phyloP scores from a whole-genome alignment of 441 rosid genomes.

The Corymbia calophylla region DNA sequence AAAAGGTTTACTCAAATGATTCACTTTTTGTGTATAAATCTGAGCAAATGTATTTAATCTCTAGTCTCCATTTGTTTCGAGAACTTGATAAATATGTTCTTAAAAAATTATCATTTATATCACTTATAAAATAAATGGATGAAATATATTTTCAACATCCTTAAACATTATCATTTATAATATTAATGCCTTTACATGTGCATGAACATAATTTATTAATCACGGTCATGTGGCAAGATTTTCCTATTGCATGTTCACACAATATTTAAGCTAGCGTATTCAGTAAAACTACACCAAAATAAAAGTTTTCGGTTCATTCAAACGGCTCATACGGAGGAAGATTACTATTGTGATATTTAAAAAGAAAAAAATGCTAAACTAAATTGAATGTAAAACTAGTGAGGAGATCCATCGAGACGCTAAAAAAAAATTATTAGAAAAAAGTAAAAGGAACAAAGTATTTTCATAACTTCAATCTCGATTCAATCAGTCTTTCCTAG shows the following conservation, averaged over 20 bases:
- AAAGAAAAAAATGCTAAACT: too few relatives aligned
- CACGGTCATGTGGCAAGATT: accelerated
- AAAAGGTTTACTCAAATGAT: not conserved
- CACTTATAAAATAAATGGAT: not conserved
- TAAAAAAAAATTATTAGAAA: not conserved
- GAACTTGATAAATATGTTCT: too few relatives aligned
- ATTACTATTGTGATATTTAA: too few relatives aligned
- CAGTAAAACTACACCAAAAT: not conserved
- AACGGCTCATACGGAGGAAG: not conserved
- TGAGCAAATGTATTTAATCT: not conserved
- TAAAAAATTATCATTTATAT: too few relatives aligned
- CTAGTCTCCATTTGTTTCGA: not conserved
- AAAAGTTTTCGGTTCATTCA: not conserved
- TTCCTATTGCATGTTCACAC: not conserved
- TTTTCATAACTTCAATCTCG: not conserved
- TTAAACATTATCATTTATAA: not conserved
- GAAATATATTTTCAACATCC: not conserved
- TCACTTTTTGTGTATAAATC: not conserved
- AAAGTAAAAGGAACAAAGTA: not conserved
- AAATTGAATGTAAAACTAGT: not conserved
- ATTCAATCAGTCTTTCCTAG: too few relatives aligned
- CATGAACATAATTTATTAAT: not conserved
- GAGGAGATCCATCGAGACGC: not conserved
- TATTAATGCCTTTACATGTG: not conserved
- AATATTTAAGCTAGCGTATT: not conserved